Conservation (phyloP, 441 rosid genomes). For the Brassica balearica region DNA sequence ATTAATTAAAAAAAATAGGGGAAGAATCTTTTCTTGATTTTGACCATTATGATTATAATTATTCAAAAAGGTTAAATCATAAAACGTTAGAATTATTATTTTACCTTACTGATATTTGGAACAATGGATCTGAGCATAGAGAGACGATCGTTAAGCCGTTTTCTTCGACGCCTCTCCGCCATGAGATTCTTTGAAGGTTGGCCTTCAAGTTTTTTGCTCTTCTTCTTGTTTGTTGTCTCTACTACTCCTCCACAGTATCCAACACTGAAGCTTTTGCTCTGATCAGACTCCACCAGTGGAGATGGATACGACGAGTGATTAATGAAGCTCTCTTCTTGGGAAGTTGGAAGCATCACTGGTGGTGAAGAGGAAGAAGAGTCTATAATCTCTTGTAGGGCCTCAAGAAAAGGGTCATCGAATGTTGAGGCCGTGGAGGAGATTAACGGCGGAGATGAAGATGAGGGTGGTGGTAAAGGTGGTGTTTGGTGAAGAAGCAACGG, state of each 20-base stretch:
- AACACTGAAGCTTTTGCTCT: constrained; percentile 47
- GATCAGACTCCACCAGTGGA: constrained; percentile 49
- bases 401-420: constrained; percentile 59
- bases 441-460: constrained; percentile 27
- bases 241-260: constrained; percentile 49
- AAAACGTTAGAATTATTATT: too few relatives aligned
- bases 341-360: constrained; percentile 48
- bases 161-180: constrained; percentile 94
- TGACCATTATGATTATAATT: too few relatives aligned
- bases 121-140: too few relatives aligned
- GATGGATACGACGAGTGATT: constrained; percentile 40
- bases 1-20: too few relatives aligned
- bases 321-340: constrained; percentile 47
- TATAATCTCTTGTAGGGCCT: constrained; percentile 43
- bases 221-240: constrained; percentile 47
- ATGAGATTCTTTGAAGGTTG: constrained; percentile 96
- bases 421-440: constrained; percentile 39
- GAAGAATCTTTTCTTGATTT: too few relatives aligned
- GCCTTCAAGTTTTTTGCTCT: constrained; percentile 70
- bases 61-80: too few relatives aligned
- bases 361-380: constrained; percentile 46
- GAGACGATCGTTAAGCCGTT: constrained; percentile 22
- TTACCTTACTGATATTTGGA: too few relatives aligned
- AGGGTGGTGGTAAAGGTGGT: constrained; percentile 37
- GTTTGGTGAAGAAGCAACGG: constrained; percentile 39